Conservation (phyloP, 2,329 filamentous ascomycete species). For the Diaporthe ilicicola region DNA sequence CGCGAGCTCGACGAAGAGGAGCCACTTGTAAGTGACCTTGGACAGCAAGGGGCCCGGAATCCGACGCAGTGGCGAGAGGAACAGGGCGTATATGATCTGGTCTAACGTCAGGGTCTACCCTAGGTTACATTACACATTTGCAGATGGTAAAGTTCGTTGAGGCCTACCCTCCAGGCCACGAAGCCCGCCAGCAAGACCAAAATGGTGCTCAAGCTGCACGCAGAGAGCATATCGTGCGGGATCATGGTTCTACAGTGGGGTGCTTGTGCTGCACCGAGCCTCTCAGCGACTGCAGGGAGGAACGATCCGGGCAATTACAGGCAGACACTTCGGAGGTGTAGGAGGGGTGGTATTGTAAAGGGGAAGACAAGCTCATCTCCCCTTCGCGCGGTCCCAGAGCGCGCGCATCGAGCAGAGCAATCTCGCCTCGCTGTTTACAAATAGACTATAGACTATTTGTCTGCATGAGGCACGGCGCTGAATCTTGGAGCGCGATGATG, state of each 20-base stretch:
- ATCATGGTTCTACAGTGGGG: not conserved
- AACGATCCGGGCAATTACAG: not conserved
- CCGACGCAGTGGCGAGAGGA: not conserved
- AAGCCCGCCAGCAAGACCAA: not conserved
- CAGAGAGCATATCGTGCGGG: not conserved
- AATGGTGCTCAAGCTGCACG: not conserved
- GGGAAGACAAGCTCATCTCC: too few species aligned
- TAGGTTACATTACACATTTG: not conserved
- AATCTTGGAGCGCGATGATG: not conserved
- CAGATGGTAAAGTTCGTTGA: not conserved
- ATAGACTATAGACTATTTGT: not conserved
- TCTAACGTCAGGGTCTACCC: not conserved
- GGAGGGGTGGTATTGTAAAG: too few species aligned
- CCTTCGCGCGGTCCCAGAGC: too few species aligned
- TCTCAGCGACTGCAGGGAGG: not conserved
- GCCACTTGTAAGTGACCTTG: not conserved
- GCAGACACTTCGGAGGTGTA: not conserved
- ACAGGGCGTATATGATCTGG: not conserved
- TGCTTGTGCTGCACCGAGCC: not conserved
- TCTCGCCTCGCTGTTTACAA: not conserved
- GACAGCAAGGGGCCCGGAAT: not conserved
- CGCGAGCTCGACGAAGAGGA: not conserved
- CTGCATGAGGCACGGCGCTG: not conserved
- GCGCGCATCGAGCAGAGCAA: too few species aligned
- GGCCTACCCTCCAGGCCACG: not conserved